Conservation (phyloP, 306 rosid species). For the Geum urbanum region DNA sequence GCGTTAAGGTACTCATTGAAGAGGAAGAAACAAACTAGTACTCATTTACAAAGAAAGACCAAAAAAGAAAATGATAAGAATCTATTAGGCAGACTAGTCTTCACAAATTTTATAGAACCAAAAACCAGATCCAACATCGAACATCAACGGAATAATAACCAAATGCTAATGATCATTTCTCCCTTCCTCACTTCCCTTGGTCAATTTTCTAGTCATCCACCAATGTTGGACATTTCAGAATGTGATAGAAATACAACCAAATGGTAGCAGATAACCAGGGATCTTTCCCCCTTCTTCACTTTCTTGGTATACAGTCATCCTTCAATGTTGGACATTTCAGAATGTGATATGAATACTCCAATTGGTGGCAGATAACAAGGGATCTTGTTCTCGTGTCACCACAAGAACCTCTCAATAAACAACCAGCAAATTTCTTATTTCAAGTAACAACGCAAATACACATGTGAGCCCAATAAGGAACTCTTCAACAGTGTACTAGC, state of each 20-base stretch:
- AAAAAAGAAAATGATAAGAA: not conserved
- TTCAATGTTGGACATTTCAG: not conserved
- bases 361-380: not conserved
- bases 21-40: not conserved
- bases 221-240: not conserved
- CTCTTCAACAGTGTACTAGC: slow-evolving; percentile 21
- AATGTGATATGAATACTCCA: not conserved
- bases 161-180: not conserved
- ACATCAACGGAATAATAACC: not conserved
- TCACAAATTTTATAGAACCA: not conserved
- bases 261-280: not conserved
- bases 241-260: not conserved
- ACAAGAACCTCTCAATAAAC: not conserved
- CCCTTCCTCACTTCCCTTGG: no score
- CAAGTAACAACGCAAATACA: not conserved
- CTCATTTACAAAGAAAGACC: not conserved
- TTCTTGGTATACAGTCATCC: not conserved
- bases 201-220: not conserved
- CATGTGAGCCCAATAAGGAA: slow-evolving; percentile 19
- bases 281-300: not conserved
- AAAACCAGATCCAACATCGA: not conserved
- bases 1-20: no score
- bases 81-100: not conserved
- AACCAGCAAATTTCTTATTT: not conserved
- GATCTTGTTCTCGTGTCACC: not conserved